Base-by-base conservation (phyloP, 1,284 basidiomycete species). In the Ustilago bromivora region DNA sequence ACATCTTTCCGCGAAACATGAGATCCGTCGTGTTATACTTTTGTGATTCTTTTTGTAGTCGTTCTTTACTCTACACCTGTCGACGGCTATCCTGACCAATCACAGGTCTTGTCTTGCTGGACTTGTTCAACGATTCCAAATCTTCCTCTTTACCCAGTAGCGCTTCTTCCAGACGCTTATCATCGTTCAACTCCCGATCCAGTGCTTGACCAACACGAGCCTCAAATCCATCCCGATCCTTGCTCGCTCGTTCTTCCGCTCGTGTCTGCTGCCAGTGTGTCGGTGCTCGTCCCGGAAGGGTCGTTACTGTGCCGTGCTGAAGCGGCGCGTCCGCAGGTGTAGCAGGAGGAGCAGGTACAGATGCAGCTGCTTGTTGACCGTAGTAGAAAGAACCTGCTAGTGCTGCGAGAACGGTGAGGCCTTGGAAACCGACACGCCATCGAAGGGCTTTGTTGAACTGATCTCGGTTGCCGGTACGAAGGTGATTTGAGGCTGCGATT, bases 371-470 rank as follows among this genome's bases (percentile, higher is more conserved):
- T 40, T 69, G 46, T 19, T 76, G 71, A 11, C 77, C 74, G 58
- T 83, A 82, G 69, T 82, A 82, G 55, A 79, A 70, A 0, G 80
- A 79, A 19, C 85, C 81, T 15, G 65, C 79, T 2, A 82, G 71
- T 0, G 85, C 85, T 3, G 82, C 80, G 10, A 78, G 70, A 11
- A 86, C 82, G 4, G 85, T 86, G 4, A 85, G 49, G 12, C 84
- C 81, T 62, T 86, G 85, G 43, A 85, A 81, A 8, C 68, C 81
- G 15, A 86, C 83, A 57, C 85, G 80, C 79, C 82, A 86, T 32
- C 85, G 80, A 15, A 86, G 76, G 9, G 82, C 82, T 28, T 66
- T 63, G 55, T 86, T 81, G 70, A 86, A 85, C 43, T 80, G 60
- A 34, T 79, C 62, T 11, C 81, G 78, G 64, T 86, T 82, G 40